Evolutionary conservation across 345 rosid genomes (phyloP).

Genomic region (Xanthoceras sorbifolium): DNA sequence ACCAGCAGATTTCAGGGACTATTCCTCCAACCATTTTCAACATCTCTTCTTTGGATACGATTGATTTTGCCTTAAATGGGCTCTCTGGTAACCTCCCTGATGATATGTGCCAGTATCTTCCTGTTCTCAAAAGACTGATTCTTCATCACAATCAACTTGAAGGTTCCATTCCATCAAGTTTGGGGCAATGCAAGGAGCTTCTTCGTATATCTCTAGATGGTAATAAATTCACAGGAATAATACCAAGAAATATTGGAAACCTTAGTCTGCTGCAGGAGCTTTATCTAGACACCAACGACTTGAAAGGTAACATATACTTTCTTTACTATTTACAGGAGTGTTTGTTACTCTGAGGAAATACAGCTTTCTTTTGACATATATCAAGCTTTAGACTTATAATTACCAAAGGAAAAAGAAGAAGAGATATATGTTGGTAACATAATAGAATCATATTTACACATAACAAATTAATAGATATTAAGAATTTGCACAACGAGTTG

Average conservation of each 20-base stretch:
- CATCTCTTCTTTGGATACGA: too few relatives aligned
- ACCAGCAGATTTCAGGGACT: not conserved
- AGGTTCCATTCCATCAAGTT: conserved; percentile 12
- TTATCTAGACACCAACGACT: not conserved
- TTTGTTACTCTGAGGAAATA: not conserved
- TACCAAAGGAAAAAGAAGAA: too few relatives aligned
- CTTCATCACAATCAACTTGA: not conserved
- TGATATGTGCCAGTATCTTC: not conserved
- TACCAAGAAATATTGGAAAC: conserved; percentile 11
- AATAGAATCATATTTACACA: too few relatives aligned
- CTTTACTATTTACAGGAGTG: not conserved
- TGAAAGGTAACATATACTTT: not conserved
- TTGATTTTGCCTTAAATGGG: not conserved
- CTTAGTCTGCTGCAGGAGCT: not conserved
- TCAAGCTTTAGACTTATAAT: not conserved
- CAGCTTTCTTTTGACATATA: not conserved
- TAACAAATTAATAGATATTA: too few relatives aligned
- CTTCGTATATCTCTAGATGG: not conserved
- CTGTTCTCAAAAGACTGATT: not conserved
- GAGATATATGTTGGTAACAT: too few relatives aligned
- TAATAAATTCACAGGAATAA: conserved; percentile 19
- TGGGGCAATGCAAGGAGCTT: conserved; percentile 2
- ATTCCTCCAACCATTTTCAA: too few relatives aligned
- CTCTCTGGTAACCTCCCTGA: not conserved
- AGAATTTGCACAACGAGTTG: not conserved